These are phyloP conservation scores for Brassica incana DNA, from an alignment of 345 rosid genomes.

Conservation along the genomic window DNA sequence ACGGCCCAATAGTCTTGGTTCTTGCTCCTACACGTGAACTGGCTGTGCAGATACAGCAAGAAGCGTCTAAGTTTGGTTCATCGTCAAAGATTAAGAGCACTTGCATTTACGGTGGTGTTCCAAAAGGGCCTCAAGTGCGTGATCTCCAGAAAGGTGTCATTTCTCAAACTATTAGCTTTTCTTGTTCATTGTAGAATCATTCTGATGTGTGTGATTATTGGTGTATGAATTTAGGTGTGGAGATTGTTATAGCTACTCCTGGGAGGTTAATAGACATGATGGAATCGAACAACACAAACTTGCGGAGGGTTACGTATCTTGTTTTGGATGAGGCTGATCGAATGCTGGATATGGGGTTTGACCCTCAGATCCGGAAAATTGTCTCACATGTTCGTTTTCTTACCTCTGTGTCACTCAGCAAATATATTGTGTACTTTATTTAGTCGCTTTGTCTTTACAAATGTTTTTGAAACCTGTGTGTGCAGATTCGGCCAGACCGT, in stretches of 20 bases:
- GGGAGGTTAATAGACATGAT: constrained; percentile 99
- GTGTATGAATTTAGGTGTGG: constrained; percentile 60
- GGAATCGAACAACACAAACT: constrained; percentile 91
- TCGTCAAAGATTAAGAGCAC: constrained; percentile 92
- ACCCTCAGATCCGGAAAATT: constrained; percentile 93
- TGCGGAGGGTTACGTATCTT: constrained; percentile 94
- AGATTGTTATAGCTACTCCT: constrained; percentile 97
- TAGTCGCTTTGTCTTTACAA: background rate
- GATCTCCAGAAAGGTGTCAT: constrained; percentile 90
- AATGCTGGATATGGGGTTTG: constrained; percentile 99
- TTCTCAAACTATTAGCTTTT: background rate
- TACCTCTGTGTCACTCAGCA: background rate
- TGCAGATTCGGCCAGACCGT: constrained; percentile 95
- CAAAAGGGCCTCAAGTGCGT: constrained; percentile 99
- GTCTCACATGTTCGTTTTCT: constrained; percentile 67
- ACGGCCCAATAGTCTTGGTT: constrained; percentile 96
- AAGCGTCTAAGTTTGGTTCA: constrained; percentile 92
- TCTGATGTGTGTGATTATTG: constrained; percentile 4
- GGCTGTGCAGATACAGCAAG: constrained; percentile 99
- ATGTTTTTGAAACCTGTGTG: constrained; percentile 24
- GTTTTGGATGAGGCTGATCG: constrained; percentile 99
- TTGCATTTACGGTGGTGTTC: constrained; percentile 98
- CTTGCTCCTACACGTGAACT: constrained; percentile 99
- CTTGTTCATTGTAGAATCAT: background rate
- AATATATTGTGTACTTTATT: background rate